phyloP scores from a whole-genome alignment of 768 basidiomycete genomes.

The Lentinus tigrinus region DNA sequence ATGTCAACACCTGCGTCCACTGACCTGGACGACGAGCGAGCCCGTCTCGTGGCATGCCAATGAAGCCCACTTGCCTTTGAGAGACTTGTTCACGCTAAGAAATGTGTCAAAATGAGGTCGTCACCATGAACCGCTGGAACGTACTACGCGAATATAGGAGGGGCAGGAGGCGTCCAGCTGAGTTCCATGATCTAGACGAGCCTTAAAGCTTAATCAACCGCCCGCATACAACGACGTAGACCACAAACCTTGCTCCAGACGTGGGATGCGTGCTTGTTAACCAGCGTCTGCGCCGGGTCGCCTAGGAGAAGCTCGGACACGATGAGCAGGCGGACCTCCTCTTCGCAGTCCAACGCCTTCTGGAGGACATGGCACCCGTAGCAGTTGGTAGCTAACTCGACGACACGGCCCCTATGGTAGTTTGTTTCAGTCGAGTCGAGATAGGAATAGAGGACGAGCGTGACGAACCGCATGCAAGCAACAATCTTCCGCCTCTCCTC shows the following conservation, averaged over 20 bases:
- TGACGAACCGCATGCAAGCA: constrained; percentile 73
- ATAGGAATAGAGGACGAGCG: neutral
- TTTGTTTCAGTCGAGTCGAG: neutral
- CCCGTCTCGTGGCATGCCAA: constrained; percentile 90
- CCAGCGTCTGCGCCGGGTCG: constrained; percentile 81
- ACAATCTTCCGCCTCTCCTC: constrained; percentile 83
- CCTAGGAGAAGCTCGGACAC: constrained; percentile 83
- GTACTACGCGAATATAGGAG: constrained; percentile 85
- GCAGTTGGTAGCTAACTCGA: constrained; percentile 85
- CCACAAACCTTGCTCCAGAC: constrained; percentile 81
- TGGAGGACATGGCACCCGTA: constrained; percentile 89
- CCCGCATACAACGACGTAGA: neutral
- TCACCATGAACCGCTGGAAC: constrained; percentile 28
- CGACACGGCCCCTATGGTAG: constrained; percentile 69
- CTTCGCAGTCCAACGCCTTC: constrained; percentile 88
- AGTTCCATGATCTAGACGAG: constrained; percentile 80
- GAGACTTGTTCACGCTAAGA: constrained; percentile 76
- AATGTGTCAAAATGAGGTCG: constrained; percentile 2
- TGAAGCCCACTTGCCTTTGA: constrained; percentile 87
- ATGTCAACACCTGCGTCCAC: neutral
- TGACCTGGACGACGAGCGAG: constrained; percentile 81
- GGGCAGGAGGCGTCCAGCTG: constrained; percentile 82
- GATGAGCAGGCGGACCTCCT: constrained; percentile 78
- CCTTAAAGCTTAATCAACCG: constrained; percentile 5
- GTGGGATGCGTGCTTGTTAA: constrained; percentile 89